Base-by-base conservation (phyloP, 441 rosid species). In the Corymbia citriodora region DNA sequence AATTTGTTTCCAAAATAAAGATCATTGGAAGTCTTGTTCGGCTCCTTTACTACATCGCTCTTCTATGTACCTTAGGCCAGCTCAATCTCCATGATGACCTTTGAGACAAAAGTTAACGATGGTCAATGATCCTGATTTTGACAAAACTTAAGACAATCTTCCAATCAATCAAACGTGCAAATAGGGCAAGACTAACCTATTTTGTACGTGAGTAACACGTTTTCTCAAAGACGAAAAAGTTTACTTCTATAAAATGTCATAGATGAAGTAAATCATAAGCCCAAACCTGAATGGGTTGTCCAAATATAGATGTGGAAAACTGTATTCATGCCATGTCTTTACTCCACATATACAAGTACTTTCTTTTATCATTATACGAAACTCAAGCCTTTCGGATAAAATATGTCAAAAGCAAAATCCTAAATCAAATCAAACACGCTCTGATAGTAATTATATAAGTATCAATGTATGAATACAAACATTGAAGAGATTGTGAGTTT, bases 201-300 rank as follows among this genome's bases (percentile, higher is more conserved):
- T 54, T 54, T 54, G 55, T 2, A 54, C 4, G 21, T 54, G 15
- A 7, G 57, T 54, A 54, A 54, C 21, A 17, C 3, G 9, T 54
- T 54, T 54, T 7, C 3, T 54, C 7, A 7, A 17, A 54, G 57
- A 2, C 8, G 3, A 54, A 54, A 54, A 54, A 6, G 8, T 16
- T 54, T 54, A 17, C 55, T 54, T 54, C 8, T 6, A 13, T 13
- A 12, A 2, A 29, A 29, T 29, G 14, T 9, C 17, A 29, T 29
- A 12, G 8, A 29, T 9, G 14, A 63, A 63, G 18, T 13, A 63
- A 63, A 29, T 63, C 7, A 29, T 63, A 4, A 13, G 16, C 33
- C 13, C 9, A 13, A 10, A 21, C 12, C 13, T 1, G 10, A 57
- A 57, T 13, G 12, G 6, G 1, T 9, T 2, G 3, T 9, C 40